Evolutionary conservation across 352 stramenopile genomes (phyloP).

Genomic region (Phytopythium sindhum): DNA sequence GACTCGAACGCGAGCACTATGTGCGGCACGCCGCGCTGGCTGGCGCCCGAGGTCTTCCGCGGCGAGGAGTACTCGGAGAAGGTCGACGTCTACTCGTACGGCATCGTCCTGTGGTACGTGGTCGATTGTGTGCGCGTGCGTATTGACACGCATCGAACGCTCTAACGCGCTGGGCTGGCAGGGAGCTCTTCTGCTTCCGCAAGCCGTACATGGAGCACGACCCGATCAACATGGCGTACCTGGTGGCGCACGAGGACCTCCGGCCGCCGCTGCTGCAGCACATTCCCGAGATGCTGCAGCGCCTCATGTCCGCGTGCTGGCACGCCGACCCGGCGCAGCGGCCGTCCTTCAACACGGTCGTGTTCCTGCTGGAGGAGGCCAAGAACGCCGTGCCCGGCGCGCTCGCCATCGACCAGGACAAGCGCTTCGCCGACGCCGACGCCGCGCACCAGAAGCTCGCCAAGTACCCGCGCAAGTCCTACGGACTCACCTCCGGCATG

Average conservation of each 20-base stretch:
- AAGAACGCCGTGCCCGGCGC: slow-evolving; percentile 47
- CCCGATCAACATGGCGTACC: slow-evolving; percentile 72
- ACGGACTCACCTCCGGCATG: slow-evolving; percentile 52
- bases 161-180: slow-evolving; percentile 12
- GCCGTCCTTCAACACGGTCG: slow-evolving; percentile 53
- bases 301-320: slow-evolving; percentile 69
- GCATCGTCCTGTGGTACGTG: slow-evolving; percentile 72
- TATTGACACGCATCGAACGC: not conserved
- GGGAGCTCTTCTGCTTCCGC: slow-evolving; percentile 82
- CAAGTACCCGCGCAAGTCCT: slow-evolving; percentile 38
- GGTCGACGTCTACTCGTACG: slow-evolving; percentile 82
- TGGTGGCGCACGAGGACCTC: slow-evolving; percentile 74
- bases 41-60: slow-evolving; percentile 80
- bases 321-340: slow-evolving; percentile 47
- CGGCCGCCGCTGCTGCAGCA: slow-evolving; percentile 54
- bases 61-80: slow-evolving; percentile 84
- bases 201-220: slow-evolving; percentile 80
- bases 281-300: slow-evolving; percentile 63
- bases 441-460: slow-evolving; percentile 21
- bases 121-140: too few relatives aligned
- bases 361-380: slow-evolving; percentile 60
- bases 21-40: slow-evolving; percentile 73
- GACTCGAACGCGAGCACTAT: slow-evolving; percentile 71
- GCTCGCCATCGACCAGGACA: slow-evolving; percentile 52
- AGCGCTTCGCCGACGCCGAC: slow-evolving; percentile 41